Evolutionary conservation across 441 rosid genomes (phyloP).

Genomic region (Gossypium davidsonii): DNA sequence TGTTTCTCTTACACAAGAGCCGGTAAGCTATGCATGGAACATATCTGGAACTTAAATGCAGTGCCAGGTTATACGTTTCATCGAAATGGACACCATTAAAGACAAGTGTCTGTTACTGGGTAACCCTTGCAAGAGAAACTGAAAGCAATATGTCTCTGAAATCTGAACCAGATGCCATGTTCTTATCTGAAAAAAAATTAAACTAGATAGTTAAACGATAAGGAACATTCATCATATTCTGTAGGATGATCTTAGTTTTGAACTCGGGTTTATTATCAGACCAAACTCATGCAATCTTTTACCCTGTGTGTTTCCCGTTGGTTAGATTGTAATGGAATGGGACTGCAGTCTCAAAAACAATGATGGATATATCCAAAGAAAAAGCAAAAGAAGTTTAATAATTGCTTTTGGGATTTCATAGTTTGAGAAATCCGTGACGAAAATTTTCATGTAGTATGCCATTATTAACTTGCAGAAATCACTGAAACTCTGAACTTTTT

Average conservation of each 20-base stretch:
- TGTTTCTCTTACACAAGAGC: conserved; percentile 24
- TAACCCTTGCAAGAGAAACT: conserved; percentile 24
- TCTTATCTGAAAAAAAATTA: conserved; percentile 6
- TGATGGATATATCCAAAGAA: conserved; percentile 26
- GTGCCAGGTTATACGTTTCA: conserved; percentile 29
- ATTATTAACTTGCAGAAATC: conserved; percentile 34
- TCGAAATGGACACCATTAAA: conserved; percentile 30
- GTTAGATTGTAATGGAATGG: conserved; percentile 20
- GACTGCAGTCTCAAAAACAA: conserved; percentile 27
- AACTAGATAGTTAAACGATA: not conserved
- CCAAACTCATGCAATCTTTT: conserved; percentile 2
- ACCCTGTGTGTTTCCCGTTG: not conserved
- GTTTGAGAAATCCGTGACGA: conserved; percentile 26
- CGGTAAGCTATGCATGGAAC: conserved; percentile 36
- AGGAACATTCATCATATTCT: conserved; percentile 11
- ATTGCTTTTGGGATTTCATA: conserved; percentile 23
- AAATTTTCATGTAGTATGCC: conserved; percentile 17
- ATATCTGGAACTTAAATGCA: conserved; percentile 33
- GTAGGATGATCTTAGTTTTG: conserved; percentile 4
- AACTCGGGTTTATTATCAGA: not conserved
- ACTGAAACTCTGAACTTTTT: conserved; percentile 33
- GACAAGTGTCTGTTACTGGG: conserved; percentile 9
- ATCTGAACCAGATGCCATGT: conserved; percentile 21
- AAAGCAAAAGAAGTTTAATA: conserved; percentile 13
- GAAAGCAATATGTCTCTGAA: conserved; percentile 19